These are phyloP conservation scores for Chalciporus sphaerocephalus DNA, from an alignment of 768 basidiomycete species.

Conservation along the genomic window DNA sequence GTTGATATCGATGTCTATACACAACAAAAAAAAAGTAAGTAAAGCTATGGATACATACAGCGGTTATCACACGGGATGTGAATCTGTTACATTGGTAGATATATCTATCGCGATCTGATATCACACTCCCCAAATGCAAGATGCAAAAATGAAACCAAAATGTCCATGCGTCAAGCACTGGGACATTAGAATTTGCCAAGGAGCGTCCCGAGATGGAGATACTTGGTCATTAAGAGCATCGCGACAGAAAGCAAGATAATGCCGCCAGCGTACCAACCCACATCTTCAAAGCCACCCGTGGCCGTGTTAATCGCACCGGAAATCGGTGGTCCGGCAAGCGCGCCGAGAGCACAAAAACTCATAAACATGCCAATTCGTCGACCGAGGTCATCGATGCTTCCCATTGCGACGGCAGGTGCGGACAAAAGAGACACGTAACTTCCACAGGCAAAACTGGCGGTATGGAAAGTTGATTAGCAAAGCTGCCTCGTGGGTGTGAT, in stretches of 20 bases:
- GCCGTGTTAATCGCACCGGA: constrained; percentile 61
- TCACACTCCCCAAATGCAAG: no score
- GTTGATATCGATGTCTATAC: no score
- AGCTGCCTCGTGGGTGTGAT: rapidly evolving
- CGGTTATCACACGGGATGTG: no score
- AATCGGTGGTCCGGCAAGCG: constrained; percentile 66
- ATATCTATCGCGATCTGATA: no score
- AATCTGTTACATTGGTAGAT: no score
- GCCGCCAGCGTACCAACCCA: constrained; percentile 43
- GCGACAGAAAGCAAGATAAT: constrained; percentile 39
- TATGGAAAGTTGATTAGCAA: not conserved
- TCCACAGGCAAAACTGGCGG: constrained; percentile 53
- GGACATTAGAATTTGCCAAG: constrained; percentile 39
- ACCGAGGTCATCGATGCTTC: constrained; percentile 57
- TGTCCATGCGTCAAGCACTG: no score
- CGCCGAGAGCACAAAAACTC: constrained; percentile 57
- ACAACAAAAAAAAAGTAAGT: no score
- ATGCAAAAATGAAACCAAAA: no score
- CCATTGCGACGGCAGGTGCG: constrained; percentile 59
- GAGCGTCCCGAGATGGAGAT: constrained; percentile 37
- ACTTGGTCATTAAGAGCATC: constrained; percentile 38
- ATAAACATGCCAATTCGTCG: constrained; percentile 62
- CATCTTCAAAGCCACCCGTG: constrained; percentile 41
- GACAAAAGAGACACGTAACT: constrained; percentile 54
- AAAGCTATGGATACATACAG: no score